These are phyloP conservation scores for Hippophae gyantsensis DNA, from an alignment of 306 rosid genomes.

Conservation along the genomic window DNA sequence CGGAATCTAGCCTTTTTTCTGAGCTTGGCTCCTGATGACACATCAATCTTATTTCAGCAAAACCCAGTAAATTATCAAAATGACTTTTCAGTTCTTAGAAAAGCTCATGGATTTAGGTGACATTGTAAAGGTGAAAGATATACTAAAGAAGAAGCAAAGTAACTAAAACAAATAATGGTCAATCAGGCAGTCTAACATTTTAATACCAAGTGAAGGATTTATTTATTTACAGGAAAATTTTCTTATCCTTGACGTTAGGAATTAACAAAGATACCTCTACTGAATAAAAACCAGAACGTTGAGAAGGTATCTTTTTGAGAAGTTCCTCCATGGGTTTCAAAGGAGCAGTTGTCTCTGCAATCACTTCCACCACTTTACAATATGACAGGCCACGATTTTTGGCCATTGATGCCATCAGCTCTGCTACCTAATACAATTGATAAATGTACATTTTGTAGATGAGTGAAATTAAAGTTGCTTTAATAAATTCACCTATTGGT, in stretches of 20 bases:
- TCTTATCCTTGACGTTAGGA: constrained; percentile 13
- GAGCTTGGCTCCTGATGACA: constrained; percentile 41
- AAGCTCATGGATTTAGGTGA: neutral
- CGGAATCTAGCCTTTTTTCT: constrained; percentile 21
- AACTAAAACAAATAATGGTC: neutral
- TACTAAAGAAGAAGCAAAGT: constrained; percentile 1
- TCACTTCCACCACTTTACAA: constrained; percentile 81
- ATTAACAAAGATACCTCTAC: constrained; percentile 39
- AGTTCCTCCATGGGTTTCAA: constrained; percentile 71
- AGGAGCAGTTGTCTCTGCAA: constrained; percentile 89
- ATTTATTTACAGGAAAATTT: neutral
- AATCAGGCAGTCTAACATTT: constrained; percentile 4
- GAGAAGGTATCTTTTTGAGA: constrained; percentile 73
- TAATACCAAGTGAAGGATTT: neutral
- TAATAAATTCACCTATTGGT: no score
- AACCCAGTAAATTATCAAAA: no score
- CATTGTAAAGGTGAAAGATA: neutral
- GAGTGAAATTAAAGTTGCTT: neutral
- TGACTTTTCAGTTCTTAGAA: no score
- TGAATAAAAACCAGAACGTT: constrained; percentile 35
- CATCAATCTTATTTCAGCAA: no score
- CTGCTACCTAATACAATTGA: constrained; percentile 63
- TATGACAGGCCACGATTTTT: constrained; percentile 59
- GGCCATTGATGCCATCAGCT: constrained; percentile 75
- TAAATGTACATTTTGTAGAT: constrained; percentile 13